A percentile compares a stretch with the other conserved stretches of the same genome.
Conservation (phyloP, 2,329 filamentous ascomycete species). For the Zalaria obscura region DNA sequence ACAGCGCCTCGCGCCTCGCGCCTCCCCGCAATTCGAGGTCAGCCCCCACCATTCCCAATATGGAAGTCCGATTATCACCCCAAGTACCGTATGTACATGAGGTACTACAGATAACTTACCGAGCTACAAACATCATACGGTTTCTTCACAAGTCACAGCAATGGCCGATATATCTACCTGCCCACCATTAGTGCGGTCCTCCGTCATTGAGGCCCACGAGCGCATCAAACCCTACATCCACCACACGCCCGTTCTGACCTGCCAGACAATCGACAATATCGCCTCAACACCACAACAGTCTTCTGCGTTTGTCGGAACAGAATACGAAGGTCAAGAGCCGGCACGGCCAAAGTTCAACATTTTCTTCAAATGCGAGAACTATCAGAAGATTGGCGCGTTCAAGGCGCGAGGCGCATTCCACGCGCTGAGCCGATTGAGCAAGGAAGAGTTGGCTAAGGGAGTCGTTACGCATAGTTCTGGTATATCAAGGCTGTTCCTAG, state of each 20-base stretch:
- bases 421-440: slow-evolving; percentile 57
- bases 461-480: slow-evolving; percentile 86
- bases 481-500: slow-evolving; percentile 22
- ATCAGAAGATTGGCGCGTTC: slow-evolving; percentile 83
- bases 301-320: slow-evolving; percentile 40
- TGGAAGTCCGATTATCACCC: too few relatives aligned
- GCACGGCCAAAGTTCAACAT: slow-evolving; percentile 55
- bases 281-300: slow-evolving; percentile 55
- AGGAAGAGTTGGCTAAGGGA: slow-evolving; percentile 41
- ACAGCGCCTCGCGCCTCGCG: too few relatives aligned
- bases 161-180: too few relatives aligned
- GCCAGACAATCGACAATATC: slow-evolving; percentile 55
- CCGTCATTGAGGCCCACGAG: slow-evolving; percentile 56
- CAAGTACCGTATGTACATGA: too few relatives aligned
- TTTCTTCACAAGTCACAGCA: too few relatives aligned
- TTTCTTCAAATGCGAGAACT: slow-evolving; percentile 94
- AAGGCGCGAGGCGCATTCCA: slow-evolving; percentile 87
- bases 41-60: too few relatives aligned
- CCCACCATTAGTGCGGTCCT: slow-evolving; percentile 55
- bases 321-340: slow-evolving; percentile 38
- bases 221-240: slow-evolving; percentile 67
- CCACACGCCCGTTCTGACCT: slow-evolving; percentile 70
- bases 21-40: too few relatives aligned
- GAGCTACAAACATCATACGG: too few relatives aligned
- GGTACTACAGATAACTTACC: too few relatives aligned